Evolutionary conservation across 2,329 filamentous ascomycete genomes (phyloP), one percentile per base, ranked within the genome.

Genomic region (Sclerotinia glacialis): DNA sequence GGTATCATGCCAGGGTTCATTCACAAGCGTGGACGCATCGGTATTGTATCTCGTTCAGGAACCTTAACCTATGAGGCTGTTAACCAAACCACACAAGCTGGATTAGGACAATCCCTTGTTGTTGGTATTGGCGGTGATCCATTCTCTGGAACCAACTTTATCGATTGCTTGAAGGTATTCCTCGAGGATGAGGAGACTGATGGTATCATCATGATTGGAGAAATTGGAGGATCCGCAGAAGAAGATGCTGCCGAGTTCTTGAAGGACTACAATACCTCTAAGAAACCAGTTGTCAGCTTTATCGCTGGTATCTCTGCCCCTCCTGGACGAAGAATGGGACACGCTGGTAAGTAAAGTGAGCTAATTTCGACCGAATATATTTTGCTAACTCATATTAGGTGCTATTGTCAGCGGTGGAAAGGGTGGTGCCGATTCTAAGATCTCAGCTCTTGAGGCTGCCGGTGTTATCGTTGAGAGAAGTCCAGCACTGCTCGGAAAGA

Each of bases 1-100:
- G 95, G 95, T 78, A 99, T 99, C 83, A 98, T 99, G 95, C 92
- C 95, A 72, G 95, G 95, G 76, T 97, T 98, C 86, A 98, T 99
- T 83, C 95, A 99, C 89, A 98, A 98, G 88, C 92, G 93, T 81
- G 95, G 95, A 76, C 93, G 95, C 80, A 93, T 99, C 78, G 95
- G 95, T 78, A 98, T 99, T 80, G 95, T 99, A 81, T 97, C 93
- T 75, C 91, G 95, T 76, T 98, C 95, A 77, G 95, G 95, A 77
- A 99, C 95, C 74, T 89, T 99, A 71, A 99, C 95, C 78, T 99
- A 99, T 85, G 95, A 99, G 85, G 95, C 95, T 78, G 95, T 99
- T 82, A 98, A 98, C 87, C 95, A 99, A 84, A 99, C 95, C 77
- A 98, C 95, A 73, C 91, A 95, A 85, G 90, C 93, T 75, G 95